Percentiles rank a stretch among this genome's conserved stretches.
Evolutionary conservation across 2,329 filamentous ascomycete species (phyloP).

Genomic region (Clarireedia paspali): DNA sequence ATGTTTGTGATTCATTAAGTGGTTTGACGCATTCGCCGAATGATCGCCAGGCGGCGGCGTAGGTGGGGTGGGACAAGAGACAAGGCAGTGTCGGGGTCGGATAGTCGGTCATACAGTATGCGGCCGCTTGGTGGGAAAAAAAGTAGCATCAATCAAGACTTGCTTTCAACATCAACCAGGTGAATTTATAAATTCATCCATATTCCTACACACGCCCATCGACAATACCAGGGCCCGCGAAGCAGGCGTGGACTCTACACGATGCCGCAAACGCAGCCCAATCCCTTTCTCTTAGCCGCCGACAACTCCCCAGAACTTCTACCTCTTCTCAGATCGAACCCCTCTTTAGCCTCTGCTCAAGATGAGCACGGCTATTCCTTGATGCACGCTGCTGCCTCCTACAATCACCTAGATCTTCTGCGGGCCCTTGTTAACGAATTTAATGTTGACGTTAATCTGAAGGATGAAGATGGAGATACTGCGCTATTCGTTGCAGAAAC

Average conservation of each 20-base stretch:
- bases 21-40: no score
- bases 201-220: no score
- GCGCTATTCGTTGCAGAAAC: constrained; percentile 91
- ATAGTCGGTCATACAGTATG: neutral
- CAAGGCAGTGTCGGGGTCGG: neutral
- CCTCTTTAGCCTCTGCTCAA: constrained; percentile 68
- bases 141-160: neutral
- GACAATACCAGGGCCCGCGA: neutral
- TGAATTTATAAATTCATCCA: no score
- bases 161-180: no score
- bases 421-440: constrained; percentile 69
- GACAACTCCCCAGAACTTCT: constrained; percentile 72
- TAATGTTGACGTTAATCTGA: constrained; percentile 69
- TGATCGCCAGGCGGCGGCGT: neutral
- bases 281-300: constrained; percentile 69
- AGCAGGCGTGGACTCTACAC: neutral
- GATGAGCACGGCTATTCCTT: constrained; percentile 93
- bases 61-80: neutral
- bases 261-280: constrained; percentile 31
- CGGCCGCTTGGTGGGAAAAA: neutral
- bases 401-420: constrained; percentile 77
- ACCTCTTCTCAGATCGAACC: constrained; percentile 64
- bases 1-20: no score
- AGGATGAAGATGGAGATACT: constrained; percentile 88
- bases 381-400: constrained; percentile 86